Conservation (phyloP, 108 stramenopile genomes). For the Nannochloropsis granulata region DNA sequence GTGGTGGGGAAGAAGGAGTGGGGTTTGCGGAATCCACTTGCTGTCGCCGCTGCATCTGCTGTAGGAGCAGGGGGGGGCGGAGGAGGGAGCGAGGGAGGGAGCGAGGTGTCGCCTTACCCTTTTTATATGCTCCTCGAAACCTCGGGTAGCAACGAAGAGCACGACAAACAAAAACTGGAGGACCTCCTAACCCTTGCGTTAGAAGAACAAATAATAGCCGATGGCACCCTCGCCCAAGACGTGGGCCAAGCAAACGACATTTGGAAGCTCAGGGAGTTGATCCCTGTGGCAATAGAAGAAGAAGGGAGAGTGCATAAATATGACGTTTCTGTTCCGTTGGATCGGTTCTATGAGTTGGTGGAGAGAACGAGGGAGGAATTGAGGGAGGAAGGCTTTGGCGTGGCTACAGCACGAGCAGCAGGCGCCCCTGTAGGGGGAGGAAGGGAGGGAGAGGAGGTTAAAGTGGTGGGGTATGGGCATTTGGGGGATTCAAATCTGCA, state of each 20-base stretch:
- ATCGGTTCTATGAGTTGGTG: slow-evolving; percentile 51
- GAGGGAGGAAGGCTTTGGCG: not conserved
- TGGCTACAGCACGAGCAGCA: not conserved
- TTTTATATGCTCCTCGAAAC: slow-evolving; percentile 74
- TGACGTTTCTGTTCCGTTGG: slow-evolving; percentile 68
- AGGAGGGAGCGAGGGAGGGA: not conserved
- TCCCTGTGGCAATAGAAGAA: slow-evolving; percentile 16
- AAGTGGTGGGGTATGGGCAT: slow-evolving; percentile 56
- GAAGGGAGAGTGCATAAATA: slow-evolving; percentile 76
- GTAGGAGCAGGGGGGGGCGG: not conserved
- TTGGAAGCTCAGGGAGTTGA: slow-evolving; percentile 36
- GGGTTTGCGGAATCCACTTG: not conserved
- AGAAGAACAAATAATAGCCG: slow-evolving; percentile 40
- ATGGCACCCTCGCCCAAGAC: slow-evolving; percentile 69
- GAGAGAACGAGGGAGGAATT: slow-evolving; percentile 41
- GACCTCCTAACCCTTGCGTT: slow-evolving; percentile 50
- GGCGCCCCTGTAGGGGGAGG: not conserved
- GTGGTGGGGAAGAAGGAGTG: slow-evolving; percentile 31
- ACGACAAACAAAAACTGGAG: slow-evolving; percentile 69
- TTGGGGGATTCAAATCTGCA: slow-evolving; percentile 90
- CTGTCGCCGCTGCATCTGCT: not conserved
- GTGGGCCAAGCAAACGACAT: slow-evolving; percentile 43
- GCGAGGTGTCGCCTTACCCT: slow-evolving; percentile 3
- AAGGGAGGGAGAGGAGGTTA: not conserved
- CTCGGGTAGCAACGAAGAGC: slow-evolving; percentile 55